A percentile compares a stretch with the other conserved stretches of the same genome.
These are phyloP conservation scores for Rhizopogon roseolus DNA, from an alignment of 768 basidiomycete genomes.

Conservation along the genomic window DNA sequence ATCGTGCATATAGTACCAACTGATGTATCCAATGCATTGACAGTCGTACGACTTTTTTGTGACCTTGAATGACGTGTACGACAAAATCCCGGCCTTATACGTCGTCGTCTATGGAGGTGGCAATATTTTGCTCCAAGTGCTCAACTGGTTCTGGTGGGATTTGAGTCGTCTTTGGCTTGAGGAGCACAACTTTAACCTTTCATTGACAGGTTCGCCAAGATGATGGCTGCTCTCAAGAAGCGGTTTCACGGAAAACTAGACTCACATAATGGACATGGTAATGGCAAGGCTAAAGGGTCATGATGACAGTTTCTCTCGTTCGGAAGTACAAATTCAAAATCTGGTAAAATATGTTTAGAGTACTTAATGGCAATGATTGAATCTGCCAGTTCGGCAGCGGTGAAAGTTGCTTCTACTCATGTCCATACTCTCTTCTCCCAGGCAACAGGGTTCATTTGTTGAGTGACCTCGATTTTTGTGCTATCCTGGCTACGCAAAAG, in stretches of 20 bases:
- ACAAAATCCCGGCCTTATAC: constrained; percentile 48
- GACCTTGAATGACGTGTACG: constrained; percentile 51
- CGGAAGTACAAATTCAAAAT: neutral
- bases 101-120: constrained; percentile 48
- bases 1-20: neutral
- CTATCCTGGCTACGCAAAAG: constrained; percentile 42
- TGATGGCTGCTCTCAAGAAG: constrained; percentile 61
- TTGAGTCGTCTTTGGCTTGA: neutral
- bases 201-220: constrained; percentile 61
- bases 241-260: constrained; percentile 40
- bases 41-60: constrained; percentile 67
- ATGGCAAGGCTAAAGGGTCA: constrained; percentile 11
- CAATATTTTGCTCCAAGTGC: constrained; percentile 60
- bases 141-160: constrained; percentile 82
- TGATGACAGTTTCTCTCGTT: neutral
- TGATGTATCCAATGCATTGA: neutral
- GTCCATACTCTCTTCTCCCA: constrained; percentile 73
- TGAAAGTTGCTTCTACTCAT: constrained; percentile 52
- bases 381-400: neutral
- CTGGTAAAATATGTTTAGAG: too few species aligned
- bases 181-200: neutral
- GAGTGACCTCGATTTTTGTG: constrained; percentile 60
- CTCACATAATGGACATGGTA: constrained; percentile 8
- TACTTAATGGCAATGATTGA: too few species aligned
- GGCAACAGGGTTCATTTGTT: constrained; percentile 70